Evolutionary conservation across 2,329 filamentous ascomycete species (phyloP).

Genomic region (Verruconis gallopava): DNA sequence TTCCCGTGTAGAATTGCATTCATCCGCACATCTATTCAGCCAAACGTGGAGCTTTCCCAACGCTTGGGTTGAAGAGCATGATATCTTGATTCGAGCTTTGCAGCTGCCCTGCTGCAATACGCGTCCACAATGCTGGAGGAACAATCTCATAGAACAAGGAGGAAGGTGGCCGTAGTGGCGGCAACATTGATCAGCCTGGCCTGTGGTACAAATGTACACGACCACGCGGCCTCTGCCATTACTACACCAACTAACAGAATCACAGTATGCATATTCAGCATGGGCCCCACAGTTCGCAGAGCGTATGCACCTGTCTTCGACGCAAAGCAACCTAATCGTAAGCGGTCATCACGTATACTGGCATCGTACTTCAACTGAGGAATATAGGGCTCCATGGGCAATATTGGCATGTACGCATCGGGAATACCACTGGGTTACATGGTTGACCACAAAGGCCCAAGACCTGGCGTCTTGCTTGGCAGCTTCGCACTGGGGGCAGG

Average conservation of each 20-base stretch:
- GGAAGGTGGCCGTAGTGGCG: constrained; percentile 71
- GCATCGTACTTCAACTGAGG: too few relatives aligned
- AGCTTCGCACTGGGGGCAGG: constrained; percentile 59
- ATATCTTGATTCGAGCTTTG: background rate
- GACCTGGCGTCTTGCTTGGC: constrained; percentile 64
- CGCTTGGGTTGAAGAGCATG: too few relatives aligned
- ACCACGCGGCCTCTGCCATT: too few relatives aligned
- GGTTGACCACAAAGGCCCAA: constrained; percentile 69
- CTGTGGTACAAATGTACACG: constrained; percentile 77
- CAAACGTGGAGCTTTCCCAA: too few relatives aligned
- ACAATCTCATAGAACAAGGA: constrained; percentile 44
- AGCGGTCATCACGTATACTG: constrained; percentile 19
- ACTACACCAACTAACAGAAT: too few relatives aligned
- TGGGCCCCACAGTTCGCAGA: constrained; percentile 95
- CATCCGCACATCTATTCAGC: too few relatives aligned
- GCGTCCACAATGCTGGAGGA: constrained; percentile 29
- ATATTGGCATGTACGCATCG: constrained; percentile 84
- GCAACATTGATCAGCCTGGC: constrained; percentile 76
- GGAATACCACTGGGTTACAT: constrained; percentile 83
- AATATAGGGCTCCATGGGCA: constrained; percentile 49
- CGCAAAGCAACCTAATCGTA: constrained; percentile 82
- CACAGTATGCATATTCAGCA: constrained; percentile 90
- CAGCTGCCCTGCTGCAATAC: background rate
- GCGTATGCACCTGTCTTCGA: constrained; percentile 75
- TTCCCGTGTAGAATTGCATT: too few relatives aligned